Evolutionary conservation across 1,284 basidiomycete genomes (phyloP).

Genomic region (Sporisorium iseilematis-ciliati): DNA sequence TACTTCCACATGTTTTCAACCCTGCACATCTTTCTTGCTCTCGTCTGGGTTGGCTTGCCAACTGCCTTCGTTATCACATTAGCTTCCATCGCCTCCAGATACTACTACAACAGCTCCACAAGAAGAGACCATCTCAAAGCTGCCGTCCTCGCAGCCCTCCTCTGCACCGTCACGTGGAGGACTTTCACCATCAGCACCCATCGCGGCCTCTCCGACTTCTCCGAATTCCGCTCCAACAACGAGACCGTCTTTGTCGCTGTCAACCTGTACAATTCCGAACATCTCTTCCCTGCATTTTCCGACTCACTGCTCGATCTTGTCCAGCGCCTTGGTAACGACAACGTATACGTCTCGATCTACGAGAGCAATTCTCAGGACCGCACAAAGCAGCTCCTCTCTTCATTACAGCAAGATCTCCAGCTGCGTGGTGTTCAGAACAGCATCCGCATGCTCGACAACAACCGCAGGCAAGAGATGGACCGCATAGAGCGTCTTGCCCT

Average conservation of each 20-base stretch:
- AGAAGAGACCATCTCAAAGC: slow-evolving; percentile 22
- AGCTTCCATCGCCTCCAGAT: slow-evolving; percentile 5
- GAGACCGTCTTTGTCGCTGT: slow-evolving; percentile 50
- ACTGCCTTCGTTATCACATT: slow-evolving; percentile 16
- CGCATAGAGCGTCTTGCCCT: slow-evolving; percentile 54
- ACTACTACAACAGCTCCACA: neutral
- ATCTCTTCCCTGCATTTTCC: slow-evolving; percentile 54
- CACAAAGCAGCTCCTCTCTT: slow-evolving; percentile 71
- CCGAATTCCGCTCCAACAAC: slow-evolving; percentile 2
- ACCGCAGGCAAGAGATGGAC: slow-evolving; percentile 31
- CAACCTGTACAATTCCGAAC: slow-evolving; percentile 57
- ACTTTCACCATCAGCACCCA: slow-evolving; percentile 24
- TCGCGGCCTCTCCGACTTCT: slow-evolving; percentile 12
- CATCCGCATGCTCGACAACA: slow-evolving; percentile 43
- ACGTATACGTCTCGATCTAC: slow-evolving; percentile 75
- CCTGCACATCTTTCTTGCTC: slow-evolving; percentile 30
- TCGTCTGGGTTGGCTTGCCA: slow-evolving; percentile 36
- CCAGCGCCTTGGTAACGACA: slow-evolving; percentile 71
- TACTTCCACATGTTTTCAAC: slow-evolving; percentile 42
- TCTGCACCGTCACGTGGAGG: slow-evolving; percentile 28
- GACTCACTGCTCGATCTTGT: slow-evolving; percentile 39
- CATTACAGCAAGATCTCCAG: slow-evolving; percentile 69
- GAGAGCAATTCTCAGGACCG: slow-evolving; percentile 74
- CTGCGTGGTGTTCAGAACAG: slow-evolving; percentile 30
- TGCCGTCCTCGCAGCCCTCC: slow-evolving; percentile 9